These are phyloP conservation scores for Psilocybe sp. DNA, from an alignment of 768 basidiomycete genomes.

Conservation along the genomic window DNA sequence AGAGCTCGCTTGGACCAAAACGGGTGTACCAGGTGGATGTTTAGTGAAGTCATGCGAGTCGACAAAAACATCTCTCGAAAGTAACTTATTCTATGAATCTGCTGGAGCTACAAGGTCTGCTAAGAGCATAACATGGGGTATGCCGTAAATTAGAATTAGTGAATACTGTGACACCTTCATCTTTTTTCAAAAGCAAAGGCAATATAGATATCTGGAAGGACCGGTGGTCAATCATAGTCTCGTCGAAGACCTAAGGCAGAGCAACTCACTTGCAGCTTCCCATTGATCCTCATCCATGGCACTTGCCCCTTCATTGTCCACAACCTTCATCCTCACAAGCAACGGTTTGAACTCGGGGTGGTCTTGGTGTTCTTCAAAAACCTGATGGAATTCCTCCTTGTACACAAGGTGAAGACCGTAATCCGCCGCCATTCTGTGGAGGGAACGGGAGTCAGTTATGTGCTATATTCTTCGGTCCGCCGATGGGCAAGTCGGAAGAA, in stretches of 20 bases:
- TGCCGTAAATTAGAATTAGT: background rate
- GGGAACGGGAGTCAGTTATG: conserved; percentile 4
- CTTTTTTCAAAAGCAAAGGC: conserved; percentile 88
- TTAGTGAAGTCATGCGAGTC: too few species aligned
- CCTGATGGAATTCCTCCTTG: conserved; percentile 86
- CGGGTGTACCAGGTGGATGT: too few species aligned
- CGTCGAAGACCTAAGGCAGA: background rate
- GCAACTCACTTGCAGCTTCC: conserved; percentile 93
- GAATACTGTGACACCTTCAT: conserved; percentile 9
- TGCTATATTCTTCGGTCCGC: background rate
- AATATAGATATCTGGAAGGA: conserved; percentile 79
- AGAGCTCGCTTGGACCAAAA: too few species aligned
- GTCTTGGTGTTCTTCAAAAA: conserved; percentile 80
- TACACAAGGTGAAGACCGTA: conserved; percentile 75
- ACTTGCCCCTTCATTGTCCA: conserved; percentile 82
- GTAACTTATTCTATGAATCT: too few species aligned
- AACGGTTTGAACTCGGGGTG: conserved; percentile 80
- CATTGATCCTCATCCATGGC: conserved; percentile 94
- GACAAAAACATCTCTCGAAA: too few species aligned
- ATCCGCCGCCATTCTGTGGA: conserved; percentile 75
- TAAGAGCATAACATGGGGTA: background rate
- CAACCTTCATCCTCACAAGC: conserved; percentile 88
- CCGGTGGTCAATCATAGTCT: background rate
- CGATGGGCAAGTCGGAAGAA: too few species aligned
- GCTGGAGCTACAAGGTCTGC: background rate